phyloP scores from a whole-genome alignment of 768 basidiomycete species.

The Rhizopogon roseolus region DNA sequence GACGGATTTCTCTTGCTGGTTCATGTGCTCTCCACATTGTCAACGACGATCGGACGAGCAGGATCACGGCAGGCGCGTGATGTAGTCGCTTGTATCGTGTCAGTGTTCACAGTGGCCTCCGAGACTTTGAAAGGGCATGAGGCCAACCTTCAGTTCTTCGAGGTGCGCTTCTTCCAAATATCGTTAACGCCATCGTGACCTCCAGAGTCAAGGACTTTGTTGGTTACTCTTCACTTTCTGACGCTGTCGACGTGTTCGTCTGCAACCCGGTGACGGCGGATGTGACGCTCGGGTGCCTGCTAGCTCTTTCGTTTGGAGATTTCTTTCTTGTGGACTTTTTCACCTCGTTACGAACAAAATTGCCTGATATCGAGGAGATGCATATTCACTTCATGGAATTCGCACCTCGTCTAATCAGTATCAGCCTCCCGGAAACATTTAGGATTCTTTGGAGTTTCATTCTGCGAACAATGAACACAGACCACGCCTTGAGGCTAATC shows the following conservation, averaged over 20 bases:
- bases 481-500: slow-evolving; percentile 43
- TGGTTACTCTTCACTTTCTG: slow-evolving; percentile 59
- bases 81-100: slow-evolving; percentile 48
- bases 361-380: slow-evolving; percentile 36
- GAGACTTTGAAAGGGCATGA: slow-evolving; percentile 56
- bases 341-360: slow-evolving; percentile 30
- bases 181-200: slow-evolving; percentile 30
- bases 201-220: slow-evolving; percentile 31
- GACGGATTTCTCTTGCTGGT: slow-evolving; percentile 78
- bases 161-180: slow-evolving; percentile 37
- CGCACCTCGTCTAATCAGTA: slow-evolving; percentile 36
- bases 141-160: slow-evolving; percentile 59
- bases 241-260: slow-evolving; percentile 53
- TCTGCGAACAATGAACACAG: slow-evolving; percentile 29
- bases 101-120: slow-evolving; percentile 60
- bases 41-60: slow-evolving; percentile 25
- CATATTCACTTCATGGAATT: slow-evolving; percentile 39
- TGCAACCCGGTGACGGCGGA: slow-evolving; percentile 42
- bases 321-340: slow-evolving; percentile 58
- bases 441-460: slow-evolving; percentile 52
- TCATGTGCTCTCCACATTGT: slow-evolving; percentile 62
- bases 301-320: slow-evolving; percentile 63
- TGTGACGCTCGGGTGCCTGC: slow-evolving; percentile 59
- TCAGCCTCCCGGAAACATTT: slow-evolving; percentile 58
- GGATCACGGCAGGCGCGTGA: slow-evolving; percentile 32